phyloP scores from a whole-genome alignment of 2,329 filamentous ascomycete genomes.

The Stromatinia cepivora region DNA sequence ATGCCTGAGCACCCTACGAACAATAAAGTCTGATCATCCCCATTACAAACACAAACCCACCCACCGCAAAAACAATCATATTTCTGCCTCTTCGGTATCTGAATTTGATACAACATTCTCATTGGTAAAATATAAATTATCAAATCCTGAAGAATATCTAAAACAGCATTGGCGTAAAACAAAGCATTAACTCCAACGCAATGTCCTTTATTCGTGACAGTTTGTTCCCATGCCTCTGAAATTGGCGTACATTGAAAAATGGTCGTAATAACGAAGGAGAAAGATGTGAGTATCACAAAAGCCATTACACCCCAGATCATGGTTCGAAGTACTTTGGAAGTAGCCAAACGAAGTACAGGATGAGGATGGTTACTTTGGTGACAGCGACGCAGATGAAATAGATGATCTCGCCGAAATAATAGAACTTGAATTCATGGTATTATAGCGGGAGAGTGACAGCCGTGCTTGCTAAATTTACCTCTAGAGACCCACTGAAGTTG shows the following conservation, averaged over 20 bases:
- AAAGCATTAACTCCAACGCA: conserved; percentile 9
- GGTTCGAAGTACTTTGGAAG: not conserved
- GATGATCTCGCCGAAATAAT: conserved; percentile 10
- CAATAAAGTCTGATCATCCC: conserved; percentile 15
- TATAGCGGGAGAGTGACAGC: not conserved
- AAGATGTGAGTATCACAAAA: conserved; percentile 11
- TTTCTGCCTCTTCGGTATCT: conserved; percentile 16
- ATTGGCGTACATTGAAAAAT: conserved; percentile 21
- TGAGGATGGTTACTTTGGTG: conserved; percentile 11
- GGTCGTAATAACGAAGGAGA: conserved; percentile 1
- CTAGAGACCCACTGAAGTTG: conserved; percentile 16
- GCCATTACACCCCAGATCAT: conserved; percentile 4
- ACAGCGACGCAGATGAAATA: conserved; percentile 16
- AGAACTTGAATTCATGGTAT: conserved; percentile 11
- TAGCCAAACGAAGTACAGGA: conserved; percentile 18
- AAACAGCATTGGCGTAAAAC: conserved; percentile 18
- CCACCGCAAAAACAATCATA: conserved; percentile 19
- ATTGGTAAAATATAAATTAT: conserved; percentile 16
- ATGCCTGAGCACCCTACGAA: conserved; percentile 17
- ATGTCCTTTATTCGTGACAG: not conserved
- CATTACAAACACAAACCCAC: conserved; percentile 15
- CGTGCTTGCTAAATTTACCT: conserved; percentile 4
- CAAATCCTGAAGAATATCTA: conserved; percentile 16
- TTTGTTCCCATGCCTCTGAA: conserved; percentile 1
- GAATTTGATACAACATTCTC: conserved; percentile 18